Conservation (phyloP, 2,329 filamentous ascomycete species). For the Ophioceras dolichostomum region DNA sequence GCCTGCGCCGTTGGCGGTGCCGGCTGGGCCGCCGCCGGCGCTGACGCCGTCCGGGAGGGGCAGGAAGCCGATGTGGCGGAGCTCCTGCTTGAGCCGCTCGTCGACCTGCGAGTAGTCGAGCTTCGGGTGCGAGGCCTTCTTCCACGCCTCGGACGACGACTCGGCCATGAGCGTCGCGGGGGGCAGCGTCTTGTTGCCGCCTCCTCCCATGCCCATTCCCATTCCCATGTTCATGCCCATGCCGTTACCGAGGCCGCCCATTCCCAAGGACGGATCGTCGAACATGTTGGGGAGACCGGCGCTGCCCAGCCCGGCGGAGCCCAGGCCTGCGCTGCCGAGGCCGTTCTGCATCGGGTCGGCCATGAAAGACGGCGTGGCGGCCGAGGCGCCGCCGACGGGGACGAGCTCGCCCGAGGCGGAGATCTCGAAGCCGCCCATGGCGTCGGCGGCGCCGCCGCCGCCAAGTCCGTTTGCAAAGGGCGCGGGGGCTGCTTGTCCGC, state of each 20-base stretch:
- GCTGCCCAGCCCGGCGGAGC: constrained; percentile 3
- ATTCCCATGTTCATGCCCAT: constrained; percentile 10
- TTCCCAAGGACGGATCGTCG: constrained; percentile 19
- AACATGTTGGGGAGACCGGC: constrained; percentile 1
- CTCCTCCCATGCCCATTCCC: constrained; percentile 3
- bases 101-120: constrained; percentile 81
- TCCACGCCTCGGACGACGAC: constrained; percentile 64
- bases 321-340: background rate
- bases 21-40: constrained; percentile 6
- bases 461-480: constrained; percentile 41
- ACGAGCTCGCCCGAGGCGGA: constrained; percentile 1
- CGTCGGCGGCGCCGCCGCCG: constrained; percentile 34
- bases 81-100: constrained; percentile 80
- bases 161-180: constrained; percentile 74
- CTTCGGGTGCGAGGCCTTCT: constrained; percentile 61
- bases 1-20: constrained; percentile 6
- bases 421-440: constrained; percentile 29
- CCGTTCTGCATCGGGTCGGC: background rate
- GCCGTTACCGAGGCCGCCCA: constrained; percentile 19
- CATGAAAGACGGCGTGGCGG: background rate
- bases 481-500: background rate
- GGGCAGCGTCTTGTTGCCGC: constrained; percentile 33
- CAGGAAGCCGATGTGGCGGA: constrained; percentile 82
- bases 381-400: constrained; percentile 1
- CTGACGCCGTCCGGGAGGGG: constrained; percentile 26